Evolutionary conservation across 371 early-diverging fungal genomes (phyloP).

Genomic region (Lichtheimia ramosa): DNA sequence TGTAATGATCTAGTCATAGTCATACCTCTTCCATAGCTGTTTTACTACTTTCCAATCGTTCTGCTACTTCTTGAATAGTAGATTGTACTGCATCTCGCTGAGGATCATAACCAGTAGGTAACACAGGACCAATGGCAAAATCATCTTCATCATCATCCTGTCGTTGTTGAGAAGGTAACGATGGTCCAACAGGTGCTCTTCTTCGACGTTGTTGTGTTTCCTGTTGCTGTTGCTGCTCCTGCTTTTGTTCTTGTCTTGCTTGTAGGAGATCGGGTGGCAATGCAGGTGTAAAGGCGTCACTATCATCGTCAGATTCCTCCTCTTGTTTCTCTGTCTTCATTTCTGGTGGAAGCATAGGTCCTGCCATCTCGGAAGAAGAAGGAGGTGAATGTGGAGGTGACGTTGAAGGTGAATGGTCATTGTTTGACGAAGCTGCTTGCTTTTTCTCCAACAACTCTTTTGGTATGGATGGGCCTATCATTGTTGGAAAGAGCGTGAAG

Average conservation of each 20-base stretch:
- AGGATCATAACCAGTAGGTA: constrained; percentile 47
- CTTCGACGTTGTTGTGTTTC: constrained; percentile 17
- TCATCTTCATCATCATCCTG: constrained; percentile 36
- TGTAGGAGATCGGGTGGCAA: constrained; percentile 57
- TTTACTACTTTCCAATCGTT: constrained; percentile 31
- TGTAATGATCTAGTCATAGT: neutral
- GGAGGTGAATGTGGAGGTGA: constrained; percentile 2
- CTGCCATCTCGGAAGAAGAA: neutral
- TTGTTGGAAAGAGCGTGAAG: neutral
- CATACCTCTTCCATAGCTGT: constrained; percentile 39
- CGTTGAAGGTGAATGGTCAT: neutral
- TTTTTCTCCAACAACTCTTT: constrained; percentile 24
- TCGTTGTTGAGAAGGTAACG: constrained; percentile 29
- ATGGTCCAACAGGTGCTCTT: constrained; percentile 47
- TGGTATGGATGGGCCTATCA: constrained; percentile 35
- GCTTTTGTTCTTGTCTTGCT: constrained; percentile 25
- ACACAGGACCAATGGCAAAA: constrained; percentile 50
- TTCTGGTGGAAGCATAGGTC: neutral
- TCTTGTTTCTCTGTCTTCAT: neutral
- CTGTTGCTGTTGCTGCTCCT: constrained; percentile 6
- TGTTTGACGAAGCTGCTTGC: constrained; percentile 3
- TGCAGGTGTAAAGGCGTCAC: constrained; percentile 54
- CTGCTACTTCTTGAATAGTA: constrained; percentile 33
- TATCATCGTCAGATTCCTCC: constrained; percentile 17
- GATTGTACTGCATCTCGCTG: constrained; percentile 35